Base-by-base conservation (phyloP, 1,284 basidiomycete species). In the Trichosporon asahii region DNA sequence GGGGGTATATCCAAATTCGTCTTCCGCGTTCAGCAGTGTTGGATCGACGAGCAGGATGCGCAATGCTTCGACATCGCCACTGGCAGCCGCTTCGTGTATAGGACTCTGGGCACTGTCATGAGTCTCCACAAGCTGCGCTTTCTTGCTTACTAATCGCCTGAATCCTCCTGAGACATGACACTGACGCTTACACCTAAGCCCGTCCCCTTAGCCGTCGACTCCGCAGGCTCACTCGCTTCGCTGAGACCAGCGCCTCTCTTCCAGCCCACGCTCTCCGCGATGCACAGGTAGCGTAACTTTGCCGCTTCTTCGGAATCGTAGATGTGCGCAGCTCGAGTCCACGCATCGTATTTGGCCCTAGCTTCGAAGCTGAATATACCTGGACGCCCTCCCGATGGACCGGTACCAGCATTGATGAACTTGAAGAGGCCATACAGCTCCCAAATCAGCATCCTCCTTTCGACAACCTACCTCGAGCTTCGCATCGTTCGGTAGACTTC, bases 351-450 rank as follows among this genome's bases (percentile, higher is more conserved):
- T 81, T 95, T 95, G 1, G 93, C 92, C 35, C 92, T 86, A 2
- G 89, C 90, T 2, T 90, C 87, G 78, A 91, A 87, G 73, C 92
- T 92, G 77, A 95, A 92, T 33, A 95, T 86, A 5, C 90, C 91
- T 0, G 94, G 94, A 2, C 91, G 87, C 3, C 88, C 78, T 7
- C 23, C 92, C 89, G n/a, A 74, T 77, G 81, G 80, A 31, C 74
- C 75, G 0, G 67, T 40, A 0, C 55, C 67, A 0, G 76, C 86
- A 7, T 89, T 91, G 27, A 92, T 81, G 79, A 86, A 88, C 82
- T 95, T 95, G 89, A 88, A 96, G 69, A 94, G 85, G 53, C 91
- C 91, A 82, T 96, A 96, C 12, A 96, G 85, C 93, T 95, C 61
- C 4, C 64, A n/a, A n/a, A 55, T 70, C 40, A 73, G 53, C 11